Evolutionary conservation across 2,329 filamentous ascomycete genomes (phyloP), one percentile per base, ranked within the genome.

Genomic region (Seiridium cupressi): DNA sequence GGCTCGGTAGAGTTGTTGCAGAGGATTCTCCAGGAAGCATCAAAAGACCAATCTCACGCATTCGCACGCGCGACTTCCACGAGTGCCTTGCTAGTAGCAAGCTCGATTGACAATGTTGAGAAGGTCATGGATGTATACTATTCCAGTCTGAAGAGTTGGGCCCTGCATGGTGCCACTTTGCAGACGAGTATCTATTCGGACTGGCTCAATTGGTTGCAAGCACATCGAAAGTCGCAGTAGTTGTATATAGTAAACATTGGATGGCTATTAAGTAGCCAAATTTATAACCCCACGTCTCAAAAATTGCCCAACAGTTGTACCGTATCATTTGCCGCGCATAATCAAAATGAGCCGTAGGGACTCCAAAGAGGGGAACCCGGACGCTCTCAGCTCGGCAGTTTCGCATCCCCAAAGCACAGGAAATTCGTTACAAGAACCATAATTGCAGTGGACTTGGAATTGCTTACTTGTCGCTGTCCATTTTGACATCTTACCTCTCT

Each of bases 61-160:
- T 92, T 95, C 73, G 86, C 87, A 31, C 87, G 85, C 68, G 88
- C 90, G 0, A 92, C 89, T 61, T 96, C 92, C 66, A 87, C 84
- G 1, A 87, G 89, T 0, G 89, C 88, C 68, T 75, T 93, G 56
- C 81, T 91, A 53, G 75, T 92, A 2, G 87, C 84, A 4, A 88
- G 86, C 55, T 79, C 85, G 40, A 73, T 92, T 61, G 81, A 87
- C 61, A 77, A 79, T 2, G 75, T 78, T 3, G 81, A 88, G 57
- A 82, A 81, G 70, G 77, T 74, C 3, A 77, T 76, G 57, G 77
- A 78, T 60, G 77, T 90, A n/a, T 92, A 93, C 75, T 81, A 79
- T 2, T 77, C 81, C 64, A 88, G 87, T 11, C 81, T 88, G 73
- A 77, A 81, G 56, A 75, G 77, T 51, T 89, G 87, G 80, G 79